Evolutionary conservation across 352 stramenopile species (phyloP).

Genomic region (Globisporangium iwayamae): DNA sequence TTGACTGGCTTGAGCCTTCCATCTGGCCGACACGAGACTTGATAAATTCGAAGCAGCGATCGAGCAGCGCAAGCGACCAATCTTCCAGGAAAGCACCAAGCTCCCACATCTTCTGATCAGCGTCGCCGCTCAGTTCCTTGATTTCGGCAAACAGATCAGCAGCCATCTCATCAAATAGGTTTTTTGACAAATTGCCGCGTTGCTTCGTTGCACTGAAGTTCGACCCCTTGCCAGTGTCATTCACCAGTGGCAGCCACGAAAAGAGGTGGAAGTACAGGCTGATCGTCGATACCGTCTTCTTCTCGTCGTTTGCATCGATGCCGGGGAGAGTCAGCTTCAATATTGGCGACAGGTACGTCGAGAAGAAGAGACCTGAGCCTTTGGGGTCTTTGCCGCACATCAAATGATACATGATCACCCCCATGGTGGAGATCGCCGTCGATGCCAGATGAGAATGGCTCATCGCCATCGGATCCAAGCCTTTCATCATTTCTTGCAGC

Average conservation of each 20-base stretch:
- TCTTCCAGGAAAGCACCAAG: slow-evolving; percentile 55
- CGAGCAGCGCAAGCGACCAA: slow-evolving; percentile 57
- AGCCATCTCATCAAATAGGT: slow-evolving; percentile 44
- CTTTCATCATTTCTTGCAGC: slow-evolving; percentile 70
- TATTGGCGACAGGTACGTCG: slow-evolving; percentile 51
- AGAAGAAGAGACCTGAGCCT: slow-evolving; percentile 47
- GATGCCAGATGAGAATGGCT: slow-evolving; percentile 71
- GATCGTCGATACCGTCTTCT: slow-evolving; percentile 64
- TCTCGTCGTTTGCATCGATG: slow-evolving; percentile 77
- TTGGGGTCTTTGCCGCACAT: slow-evolving; percentile 52
- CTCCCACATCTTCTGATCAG: slow-evolving; percentile 59
- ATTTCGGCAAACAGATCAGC: slow-evolving; percentile 39
- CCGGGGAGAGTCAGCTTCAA: slow-evolving; percentile 61
- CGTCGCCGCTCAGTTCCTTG: slow-evolving; percentile 21
- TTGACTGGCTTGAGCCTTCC: slow-evolving; percentile 21
- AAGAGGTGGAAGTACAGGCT: slow-evolving; percentile 67
- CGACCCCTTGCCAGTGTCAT: slow-evolving; percentile 46
- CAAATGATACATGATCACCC: slow-evolving; percentile 53
- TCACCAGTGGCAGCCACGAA: slow-evolving; percentile 66
- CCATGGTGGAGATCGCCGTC: slow-evolving; percentile 67
- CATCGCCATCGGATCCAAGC: slow-evolving; percentile 58
- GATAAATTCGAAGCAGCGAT: slow-evolving; percentile 67
- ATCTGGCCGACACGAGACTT: slow-evolving; percentile 42
- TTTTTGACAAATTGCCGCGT: slow-evolving; percentile 26
- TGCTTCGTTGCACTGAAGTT: slow-evolving; percentile 36